Evolutionary conservation across 495 filamentous ascomycete genomes (phyloP), one percentile per base, ranked within the genome.

Genomic region (Pseudevernia furfuracea): DNA sequence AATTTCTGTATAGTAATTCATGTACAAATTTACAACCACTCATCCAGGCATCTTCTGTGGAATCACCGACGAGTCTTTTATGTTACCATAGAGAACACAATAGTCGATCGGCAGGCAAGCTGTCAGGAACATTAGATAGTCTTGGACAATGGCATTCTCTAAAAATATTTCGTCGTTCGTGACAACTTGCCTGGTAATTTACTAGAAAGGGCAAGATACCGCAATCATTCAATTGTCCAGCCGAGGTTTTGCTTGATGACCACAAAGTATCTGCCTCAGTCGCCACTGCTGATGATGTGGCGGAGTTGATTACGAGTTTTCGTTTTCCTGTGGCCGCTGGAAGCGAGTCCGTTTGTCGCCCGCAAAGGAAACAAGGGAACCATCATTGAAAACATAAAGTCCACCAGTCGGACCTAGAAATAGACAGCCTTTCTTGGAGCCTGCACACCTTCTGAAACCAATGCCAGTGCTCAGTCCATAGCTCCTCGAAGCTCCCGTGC

Each of bases 391-490:
- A 7, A n/a, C 9, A 49, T 49, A 3, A 21, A 25, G 10, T 28
- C 11, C 10, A 49, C n/a, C 46, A 49, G 8, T 28, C 46, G 23
- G 15, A 32, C 15, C 28, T 53, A 32, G 12, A 32, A 30, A 30
- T 1, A 32, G n/a, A 17, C 28, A 34, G 30, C 9, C 30, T 10
- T 9, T 21, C 14, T 58, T 36, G 37, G n/a, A 19, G 52, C 44
- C 38, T 41, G 21, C 21, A 44, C 38, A 23, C 11, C n/a, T 19
- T 19, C 28, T 32, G 8, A 21, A 11, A 23, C 48, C 15, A 32
- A 63, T 63, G 41, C 1, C 61, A 58, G 44, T 37, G 39, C 38
- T n/a, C 39, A 41, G 15, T 41, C 28, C 52, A n/a, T 46, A 63
- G 17, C 30, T 44, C 52, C 38, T 46, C 30, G 12, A 58, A 48